These are phyloP conservation scores for Discostella pseudostelligera DNA, from an alignment of 108 stramenopile genomes.

Conservation along the genomic window DNA sequence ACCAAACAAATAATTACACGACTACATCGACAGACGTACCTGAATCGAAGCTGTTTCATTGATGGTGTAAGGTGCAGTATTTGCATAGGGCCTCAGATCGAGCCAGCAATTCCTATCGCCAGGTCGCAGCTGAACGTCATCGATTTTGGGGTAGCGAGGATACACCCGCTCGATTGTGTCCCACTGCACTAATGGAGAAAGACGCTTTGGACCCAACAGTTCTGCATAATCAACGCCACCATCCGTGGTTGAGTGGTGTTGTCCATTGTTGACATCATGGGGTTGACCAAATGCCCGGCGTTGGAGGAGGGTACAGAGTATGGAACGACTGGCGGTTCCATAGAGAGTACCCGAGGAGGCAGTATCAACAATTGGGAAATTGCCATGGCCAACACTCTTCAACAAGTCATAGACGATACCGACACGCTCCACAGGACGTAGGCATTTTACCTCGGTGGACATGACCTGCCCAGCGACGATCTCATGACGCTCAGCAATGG, in stretches of 20 bases:
- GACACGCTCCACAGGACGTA: conserved; percentile 85
- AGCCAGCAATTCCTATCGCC: conserved; percentile 87
- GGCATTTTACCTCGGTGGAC: conserved; percentile 85
- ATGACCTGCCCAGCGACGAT: conserved; percentile 91
- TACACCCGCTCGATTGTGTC: conserved; percentile 94
- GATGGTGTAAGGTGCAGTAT: conserved; percentile 94
- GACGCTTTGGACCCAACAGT: conserved; percentile 59
- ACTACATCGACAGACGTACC: conserved; percentile 14
- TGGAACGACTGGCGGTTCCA: conserved; percentile 85
- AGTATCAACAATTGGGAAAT: conserved; percentile 95
- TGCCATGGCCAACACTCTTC: conserved; percentile 72
- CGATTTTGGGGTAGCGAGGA: conserved; percentile 90
- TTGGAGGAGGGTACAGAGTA: conserved; percentile 86
- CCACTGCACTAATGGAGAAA: conserved; percentile 91
- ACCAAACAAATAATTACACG: background rate
- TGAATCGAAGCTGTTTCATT: conserved; percentile 90
- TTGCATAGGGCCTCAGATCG: conserved; percentile 95
- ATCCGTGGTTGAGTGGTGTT: conserved; percentile 48
- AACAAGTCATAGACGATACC: conserved; percentile 90
- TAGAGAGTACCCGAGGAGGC: conserved; percentile 84
- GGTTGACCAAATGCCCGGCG: conserved; percentile 87
- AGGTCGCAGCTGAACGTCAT: conserved; percentile 76
- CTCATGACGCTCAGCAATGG: conserved; percentile 85
- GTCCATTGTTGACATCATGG: conserved; percentile 64
- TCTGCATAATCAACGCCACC: conserved; percentile 53